A percentile compares a stretch with the other conserved stretches of the same genome.
phyloP scores from a whole-genome alignment of 192 early-diverging fungal species.

The Mortierella hygrophila region DNA sequence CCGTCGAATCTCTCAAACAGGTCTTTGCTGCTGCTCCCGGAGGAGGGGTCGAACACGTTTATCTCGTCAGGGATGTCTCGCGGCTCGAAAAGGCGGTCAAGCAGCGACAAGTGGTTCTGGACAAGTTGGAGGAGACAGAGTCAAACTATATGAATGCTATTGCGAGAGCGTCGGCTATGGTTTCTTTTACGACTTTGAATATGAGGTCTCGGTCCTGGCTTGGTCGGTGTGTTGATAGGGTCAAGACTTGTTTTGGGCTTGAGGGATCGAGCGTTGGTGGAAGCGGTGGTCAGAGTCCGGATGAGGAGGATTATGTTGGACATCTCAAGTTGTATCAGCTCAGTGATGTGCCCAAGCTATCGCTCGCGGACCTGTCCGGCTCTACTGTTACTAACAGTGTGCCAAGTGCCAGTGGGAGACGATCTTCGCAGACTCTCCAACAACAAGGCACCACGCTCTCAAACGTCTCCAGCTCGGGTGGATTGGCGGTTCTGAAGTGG shows the following conservation, averaged over 20 bases:
- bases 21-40: slow-evolving; percentile 13
- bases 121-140: slow-evolving; percentile 23
- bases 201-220: slow-evolving; percentile 24
- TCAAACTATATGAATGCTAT: slow-evolving; percentile 28
- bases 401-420: not conserved
- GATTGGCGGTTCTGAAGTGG: slow-evolving; percentile 16
- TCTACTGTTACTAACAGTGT: not conserved
- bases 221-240: slow-evolving; percentile 6
- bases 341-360: slow-evolving; percentile 16
- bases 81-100: slow-evolving; percentile 30
- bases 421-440: not conserved
- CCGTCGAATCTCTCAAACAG: slow-evolving; percentile 6
- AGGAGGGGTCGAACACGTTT: slow-evolving; percentile 25
- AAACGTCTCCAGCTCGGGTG: not conserved
- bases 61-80: slow-evolving; percentile 7
- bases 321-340: slow-evolving; percentile 32
- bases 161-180: slow-evolving; percentile 23
- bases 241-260: slow-evolving; percentile 13
- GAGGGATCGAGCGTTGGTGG: not conserved
- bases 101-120: slow-evolving; percentile 11
- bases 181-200: slow-evolving; percentile 11
- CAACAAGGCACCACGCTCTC: not conserved
- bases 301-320: slow-evolving; percentile 23
- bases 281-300: not conserved
- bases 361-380: slow-evolving; percentile 18